Conservation (phyloP, 1,284 basidiomycete species). For the Irpex sp. region DNA sequence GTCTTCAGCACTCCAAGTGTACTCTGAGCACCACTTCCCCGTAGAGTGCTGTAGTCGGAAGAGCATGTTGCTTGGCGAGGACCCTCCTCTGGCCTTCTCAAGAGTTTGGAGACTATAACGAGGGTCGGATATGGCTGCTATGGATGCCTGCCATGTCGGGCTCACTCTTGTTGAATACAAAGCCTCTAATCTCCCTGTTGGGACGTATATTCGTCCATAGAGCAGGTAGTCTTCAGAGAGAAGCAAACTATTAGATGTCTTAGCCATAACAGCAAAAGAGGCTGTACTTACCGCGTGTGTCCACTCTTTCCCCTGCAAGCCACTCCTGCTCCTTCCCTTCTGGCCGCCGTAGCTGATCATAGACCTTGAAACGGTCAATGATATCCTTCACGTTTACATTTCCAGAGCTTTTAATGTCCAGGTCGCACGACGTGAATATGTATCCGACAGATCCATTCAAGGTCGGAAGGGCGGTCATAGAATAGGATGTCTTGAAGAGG, state of each 20-base stretch:
- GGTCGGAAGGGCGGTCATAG: slow-evolving; percentile 88
- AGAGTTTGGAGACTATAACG: slow-evolving; percentile 44
- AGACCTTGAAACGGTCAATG: slow-evolving; percentile 81
- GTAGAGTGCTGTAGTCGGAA: slow-evolving; percentile 89
- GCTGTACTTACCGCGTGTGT: slow-evolving; percentile 59
- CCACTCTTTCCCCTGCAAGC: slow-evolving; percentile 72
- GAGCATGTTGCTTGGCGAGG: slow-evolving; percentile 71
- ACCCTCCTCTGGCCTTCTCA: slow-evolving; percentile 33
- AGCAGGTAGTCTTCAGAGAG: slow-evolving; percentile 73
- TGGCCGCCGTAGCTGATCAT: slow-evolving; percentile 73
- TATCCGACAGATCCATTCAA: slow-evolving; percentile 93
- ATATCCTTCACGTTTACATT: slow-evolving; percentile 86
- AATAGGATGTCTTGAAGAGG: slow-evolving; percentile 87
- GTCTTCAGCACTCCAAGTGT: slow-evolving; percentile 92
- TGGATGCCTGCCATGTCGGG: slow-evolving; percentile 65
- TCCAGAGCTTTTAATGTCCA: slow-evolving; percentile 68
- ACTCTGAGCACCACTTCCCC: slow-evolving; percentile 91
- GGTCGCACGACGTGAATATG: slow-evolving; percentile 84
- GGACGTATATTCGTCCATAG: slow-evolving; percentile 91
- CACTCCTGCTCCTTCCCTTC: slow-evolving; percentile 75
- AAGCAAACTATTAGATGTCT: not conserved
- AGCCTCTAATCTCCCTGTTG: slow-evolving; percentile 84
- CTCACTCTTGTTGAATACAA: slow-evolving; percentile 82
- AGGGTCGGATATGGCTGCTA: slow-evolving; percentile 76
- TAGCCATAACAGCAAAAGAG: no score